A percentile compares a stretch with the other conserved stretches of the same genome.
Evolutionary conservation across 2,329 filamentous ascomycete species (phyloP).

Genomic region (Boeremia exigua): DNA sequence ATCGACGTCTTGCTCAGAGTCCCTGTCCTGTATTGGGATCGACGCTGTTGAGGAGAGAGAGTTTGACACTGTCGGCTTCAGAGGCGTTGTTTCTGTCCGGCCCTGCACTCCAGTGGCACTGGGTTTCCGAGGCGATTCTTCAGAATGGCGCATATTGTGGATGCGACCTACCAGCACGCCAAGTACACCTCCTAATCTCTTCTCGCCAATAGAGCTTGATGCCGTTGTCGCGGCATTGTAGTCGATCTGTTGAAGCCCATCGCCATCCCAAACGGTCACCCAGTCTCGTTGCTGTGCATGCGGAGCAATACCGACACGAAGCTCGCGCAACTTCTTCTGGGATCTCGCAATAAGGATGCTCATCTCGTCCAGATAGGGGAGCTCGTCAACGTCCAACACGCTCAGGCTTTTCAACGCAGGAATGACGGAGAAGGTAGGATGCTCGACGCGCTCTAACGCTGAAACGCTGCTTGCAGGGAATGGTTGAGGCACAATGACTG

Average conservation of each 20-base stretch:
- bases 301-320: slow-evolving; percentile 74
- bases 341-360: slow-evolving; percentile 77
- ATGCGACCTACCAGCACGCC: slow-evolving; percentile 72
- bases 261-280: slow-evolving; percentile 67
- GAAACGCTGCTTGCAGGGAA: slow-evolving; percentile 34
- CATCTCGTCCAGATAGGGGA: slow-evolving; percentile 85
- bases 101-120: slow-evolving; percentile 19
- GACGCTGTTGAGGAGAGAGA: slow-evolving; percentile 27
- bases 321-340: slow-evolving; percentile 68
- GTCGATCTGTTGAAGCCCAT: slow-evolving; percentile 68
- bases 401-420: slow-evolving; percentile 76
- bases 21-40: slow-evolving; percentile 36
- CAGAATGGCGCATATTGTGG: slow-evolving; percentile 61
- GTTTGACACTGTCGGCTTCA: slow-evolving; percentile 25
- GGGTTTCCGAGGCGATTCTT: slow-evolving; percentile 20
- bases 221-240: slow-evolving; percentile 63
- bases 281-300: slow-evolving; percentile 62
- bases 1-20: slow-evolving; percentile 36
- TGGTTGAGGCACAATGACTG: slow-evolving; percentile 40
- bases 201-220: slow-evolving; percentile 60
- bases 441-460: slow-evolving; percentile 67
- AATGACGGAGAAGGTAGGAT: slow-evolving; percentile 79
- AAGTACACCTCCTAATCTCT: slow-evolving; percentile 70
- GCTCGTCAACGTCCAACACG: slow-evolving; percentile 81
- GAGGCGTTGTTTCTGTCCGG: slow-evolving; percentile 23